Evolutionary conservation across 495 filamentous ascomycete genomes (phyloP).

Genomic region (Physcia stellaris): DNA sequence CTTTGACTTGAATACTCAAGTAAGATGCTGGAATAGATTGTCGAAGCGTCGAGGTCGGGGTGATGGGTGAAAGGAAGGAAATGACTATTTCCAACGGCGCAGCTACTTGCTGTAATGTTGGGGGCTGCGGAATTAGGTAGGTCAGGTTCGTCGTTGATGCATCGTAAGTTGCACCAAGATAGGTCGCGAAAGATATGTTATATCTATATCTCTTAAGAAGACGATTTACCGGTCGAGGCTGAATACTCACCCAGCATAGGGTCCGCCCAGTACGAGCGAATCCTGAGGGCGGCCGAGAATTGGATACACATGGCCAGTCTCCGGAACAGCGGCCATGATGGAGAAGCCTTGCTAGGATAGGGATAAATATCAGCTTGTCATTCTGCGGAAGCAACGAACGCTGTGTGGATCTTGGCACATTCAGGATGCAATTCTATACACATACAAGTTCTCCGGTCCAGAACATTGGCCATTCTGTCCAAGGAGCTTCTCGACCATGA

Average conservation of each 20-base stretch:
- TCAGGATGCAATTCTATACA: background rate
- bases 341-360: conserved; percentile 57
- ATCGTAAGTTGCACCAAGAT: conserved; percentile 72
- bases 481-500: conserved; percentile 68
- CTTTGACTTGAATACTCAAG: conserved; percentile 59
- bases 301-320: conserved; percentile 62
- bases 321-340: conserved; percentile 62
- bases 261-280: conserved; percentile 27
- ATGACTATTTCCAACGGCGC: conserved; percentile 49
- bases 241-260: no score
- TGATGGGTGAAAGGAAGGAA: conserved; percentile 87
- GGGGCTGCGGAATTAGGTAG: conserved; percentile 49
- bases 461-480: conserved; percentile 90
- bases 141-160: conserved; percentile 87
- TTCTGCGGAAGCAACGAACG: no score
- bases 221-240: no score
- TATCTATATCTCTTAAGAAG: conserved; percentile 39
- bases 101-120: conserved; percentile 13
- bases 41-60: conserved; percentile 77
- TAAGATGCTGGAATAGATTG: conserved; percentile 88
- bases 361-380: no score
- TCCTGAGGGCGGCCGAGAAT: conserved; percentile 81
- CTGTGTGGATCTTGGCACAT: no score
- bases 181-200: conserved; percentile 54
- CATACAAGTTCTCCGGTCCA: conserved; percentile 64